Conservation (phyloP, 257 asterid genomes). For the Schizonepeta tenuifolia region DNA sequence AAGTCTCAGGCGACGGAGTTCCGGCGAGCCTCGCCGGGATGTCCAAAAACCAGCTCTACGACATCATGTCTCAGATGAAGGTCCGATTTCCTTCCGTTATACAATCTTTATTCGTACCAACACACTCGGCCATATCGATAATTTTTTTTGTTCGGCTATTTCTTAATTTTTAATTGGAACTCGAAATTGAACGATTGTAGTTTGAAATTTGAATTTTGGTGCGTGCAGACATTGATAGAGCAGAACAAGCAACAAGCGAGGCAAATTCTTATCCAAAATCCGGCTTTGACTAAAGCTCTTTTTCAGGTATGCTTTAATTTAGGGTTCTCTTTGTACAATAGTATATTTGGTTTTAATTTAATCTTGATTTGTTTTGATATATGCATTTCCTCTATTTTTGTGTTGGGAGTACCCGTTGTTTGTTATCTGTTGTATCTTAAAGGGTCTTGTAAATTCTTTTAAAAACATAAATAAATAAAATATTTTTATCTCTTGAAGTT, state of each 20-base stretch:
- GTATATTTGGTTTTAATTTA: not conserved
- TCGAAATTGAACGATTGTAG: slow-evolving; percentile 21
- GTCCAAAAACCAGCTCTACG: slow-evolving; percentile 87
- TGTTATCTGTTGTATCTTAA: slow-evolving; percentile 6
- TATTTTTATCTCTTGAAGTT: not conserved
- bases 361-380: slow-evolving; percentile 7
- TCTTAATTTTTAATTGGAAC: not conserved
- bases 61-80: slow-evolving; percentile 97
- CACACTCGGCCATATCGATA: not conserved
- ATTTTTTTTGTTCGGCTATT: not conserved
- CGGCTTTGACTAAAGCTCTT: slow-evolving; percentile 84
- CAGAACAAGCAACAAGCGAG: slow-evolving; percentile 95
- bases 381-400: not conserved
- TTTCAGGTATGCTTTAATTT: slow-evolving; percentile 67
- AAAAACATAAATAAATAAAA: not conserved
- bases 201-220: slow-evolving; percentile 10
- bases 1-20: slow-evolving; percentile 68
- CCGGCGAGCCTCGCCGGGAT: slow-evolving; percentile 80
- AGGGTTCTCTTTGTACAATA: slow-evolving; percentile 25
- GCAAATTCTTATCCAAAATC: slow-evolving; percentile 90
- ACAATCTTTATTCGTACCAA: slow-evolving; percentile 2
- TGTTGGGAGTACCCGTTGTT: not conserved
- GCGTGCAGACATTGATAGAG: slow-evolving; percentile 70
- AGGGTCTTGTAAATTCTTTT: slow-evolving; percentile 20
- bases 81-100: slow-evolving; percentile 36